Conservation (phyloP, 164 flowering plant genomes). For the Vitis amurensis region DNA sequence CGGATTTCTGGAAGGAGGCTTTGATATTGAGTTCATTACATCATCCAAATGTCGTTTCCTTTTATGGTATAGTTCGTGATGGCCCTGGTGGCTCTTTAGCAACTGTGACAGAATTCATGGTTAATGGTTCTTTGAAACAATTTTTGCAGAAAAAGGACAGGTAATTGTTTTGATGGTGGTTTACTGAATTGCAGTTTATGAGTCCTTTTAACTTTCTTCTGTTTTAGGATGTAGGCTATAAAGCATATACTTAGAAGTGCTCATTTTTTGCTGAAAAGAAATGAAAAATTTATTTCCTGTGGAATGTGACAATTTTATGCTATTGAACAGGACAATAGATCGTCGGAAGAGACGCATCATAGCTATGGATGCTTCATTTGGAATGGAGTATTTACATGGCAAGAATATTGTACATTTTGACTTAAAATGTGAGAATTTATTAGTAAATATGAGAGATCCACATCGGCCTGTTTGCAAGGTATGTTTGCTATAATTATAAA, state of each 20-base stretch:
- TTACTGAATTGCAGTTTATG: neutral
- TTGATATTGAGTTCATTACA: slow-evolving; percentile 85
- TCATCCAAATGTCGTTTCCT: slow-evolving; percentile 98
- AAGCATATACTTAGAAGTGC: neutral
- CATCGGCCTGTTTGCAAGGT: slow-evolving; percentile 98
- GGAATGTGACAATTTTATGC: slow-evolving; percentile 1
- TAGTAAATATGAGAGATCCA: slow-evolving; percentile 96
- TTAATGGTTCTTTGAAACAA: slow-evolving; percentile 96
- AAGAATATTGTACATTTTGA: slow-evolving; percentile 96
- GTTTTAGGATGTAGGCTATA: neutral
- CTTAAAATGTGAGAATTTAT: slow-evolving; percentile 88
- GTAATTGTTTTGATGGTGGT: slow-evolving; percentile 31
- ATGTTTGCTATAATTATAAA: neutral
- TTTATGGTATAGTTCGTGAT: slow-evolving; percentile 98
- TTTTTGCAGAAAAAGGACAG: slow-evolving; percentile 94
- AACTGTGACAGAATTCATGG: slow-evolving; percentile 97
- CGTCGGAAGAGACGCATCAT: slow-evolving; percentile 95
- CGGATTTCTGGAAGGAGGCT: slow-evolving; percentile 99
- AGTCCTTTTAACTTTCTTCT: neutral
- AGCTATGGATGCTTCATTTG: slow-evolving; percentile 96
- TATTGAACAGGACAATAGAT: slow-evolving; percentile 79
- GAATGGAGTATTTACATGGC: slow-evolving; percentile 97
- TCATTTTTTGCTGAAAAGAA: neutral
- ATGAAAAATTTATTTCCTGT: neutral
- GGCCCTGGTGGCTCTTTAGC: slow-evolving; percentile 98